Evolutionary conservation across 257 asterid genomes (phyloP).

Genomic region (Avicennia marina): DNA sequence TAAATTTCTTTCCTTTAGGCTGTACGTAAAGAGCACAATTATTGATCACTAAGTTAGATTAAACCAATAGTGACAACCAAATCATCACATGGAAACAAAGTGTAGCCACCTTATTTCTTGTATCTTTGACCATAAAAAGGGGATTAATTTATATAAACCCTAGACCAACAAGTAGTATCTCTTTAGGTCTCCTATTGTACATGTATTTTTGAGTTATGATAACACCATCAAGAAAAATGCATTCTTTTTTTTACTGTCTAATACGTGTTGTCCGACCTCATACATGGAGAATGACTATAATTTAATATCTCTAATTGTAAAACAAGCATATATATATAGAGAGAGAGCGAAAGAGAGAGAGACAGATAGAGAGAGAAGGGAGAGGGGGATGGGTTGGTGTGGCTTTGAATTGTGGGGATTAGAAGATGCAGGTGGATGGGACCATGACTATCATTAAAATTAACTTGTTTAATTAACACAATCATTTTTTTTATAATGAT

Average conservation of each 20-base stretch:
- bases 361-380: no score
- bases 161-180: conserved; percentile 24
- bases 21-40: no score
- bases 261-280: no score
- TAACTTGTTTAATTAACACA: conserved; percentile 32
- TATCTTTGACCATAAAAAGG: conserved; percentile 43
- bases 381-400: no score
- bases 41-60: no score
- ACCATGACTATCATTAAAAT: conserved; percentile 31
- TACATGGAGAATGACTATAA: conserved; percentile 22
- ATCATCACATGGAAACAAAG: conserved; percentile 40
- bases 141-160: conserved; percentile 20
- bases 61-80: conserved; percentile 23
- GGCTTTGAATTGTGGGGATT: conserved; percentile 29
- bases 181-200: conserved; percentile 28
- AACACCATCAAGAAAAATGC: conserved; percentile 18
- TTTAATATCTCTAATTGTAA: conserved; percentile 17
- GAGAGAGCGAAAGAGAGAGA: background rate
- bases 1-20: no score
- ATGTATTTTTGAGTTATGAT: conserved; percentile 26
- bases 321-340: conserved; percentile 4
- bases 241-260: no score
- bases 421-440: conserved; percentile 44
- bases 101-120: conserved; percentile 33
- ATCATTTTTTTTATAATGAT: conserved; percentile 25